Evolutionary conservation across 345 rosid species (phyloP).

Genomic region (Litchi chinensis): DNA sequence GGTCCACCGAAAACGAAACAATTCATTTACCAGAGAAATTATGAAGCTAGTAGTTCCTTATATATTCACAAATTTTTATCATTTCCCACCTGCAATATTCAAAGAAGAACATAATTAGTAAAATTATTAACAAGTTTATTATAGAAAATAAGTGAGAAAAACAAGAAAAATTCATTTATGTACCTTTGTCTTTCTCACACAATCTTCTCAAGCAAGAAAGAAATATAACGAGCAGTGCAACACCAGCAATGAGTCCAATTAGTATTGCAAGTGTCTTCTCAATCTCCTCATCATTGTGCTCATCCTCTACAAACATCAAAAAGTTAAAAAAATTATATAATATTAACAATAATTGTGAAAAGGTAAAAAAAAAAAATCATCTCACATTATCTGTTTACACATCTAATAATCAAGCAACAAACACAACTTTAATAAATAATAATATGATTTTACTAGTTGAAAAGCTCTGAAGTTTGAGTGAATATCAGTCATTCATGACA

Average conservation of each 20-base stretch:
- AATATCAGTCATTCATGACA: background rate
- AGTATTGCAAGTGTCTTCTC: conserved; percentile 91
- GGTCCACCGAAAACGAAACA: conserved; percentile 17
- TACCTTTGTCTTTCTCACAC: conserved; percentile 68
- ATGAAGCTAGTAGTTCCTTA: background rate
- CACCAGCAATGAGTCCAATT: conserved; percentile 84
- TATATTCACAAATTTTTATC: conserved; percentile 17
- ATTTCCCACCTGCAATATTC: conserved; percentile 42
- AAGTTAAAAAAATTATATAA: background rate
- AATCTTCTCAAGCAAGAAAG: conserved; percentile 64
- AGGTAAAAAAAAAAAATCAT: background rate
- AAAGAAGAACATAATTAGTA: background rate
- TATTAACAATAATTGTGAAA: background rate
- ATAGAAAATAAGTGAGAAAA: background rate
- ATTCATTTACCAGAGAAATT: conserved; percentile 19
- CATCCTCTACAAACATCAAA: conserved; percentile 26
- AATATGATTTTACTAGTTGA: background rate
- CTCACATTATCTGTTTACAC: background rate
- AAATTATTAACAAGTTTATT: background rate
- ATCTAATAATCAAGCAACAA: background rate
- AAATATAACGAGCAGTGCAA: conserved; percentile 72
- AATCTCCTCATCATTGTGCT: conserved; percentile 61
- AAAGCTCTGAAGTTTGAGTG: background rate
- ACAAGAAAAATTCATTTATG: background rate
- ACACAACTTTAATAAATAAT: conserved; percentile 10